Conservation (phyloP, 148 eudicot species). For the Spergularia bocconei region DNA sequence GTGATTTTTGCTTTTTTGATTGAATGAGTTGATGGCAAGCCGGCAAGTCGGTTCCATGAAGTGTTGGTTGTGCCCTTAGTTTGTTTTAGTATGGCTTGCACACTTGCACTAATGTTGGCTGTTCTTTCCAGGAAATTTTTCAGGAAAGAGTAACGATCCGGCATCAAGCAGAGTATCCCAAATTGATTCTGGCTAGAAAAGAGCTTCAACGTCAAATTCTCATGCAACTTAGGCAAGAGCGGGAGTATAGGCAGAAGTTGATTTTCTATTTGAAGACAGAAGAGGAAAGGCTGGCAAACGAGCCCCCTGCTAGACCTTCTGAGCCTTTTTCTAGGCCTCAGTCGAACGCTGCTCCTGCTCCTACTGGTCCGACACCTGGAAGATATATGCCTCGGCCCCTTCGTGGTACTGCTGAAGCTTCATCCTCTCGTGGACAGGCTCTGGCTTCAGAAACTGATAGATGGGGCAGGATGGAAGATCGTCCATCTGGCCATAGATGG, state of each 20-base stretch:
- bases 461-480: conserved; percentile 51
- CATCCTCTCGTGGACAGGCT: conserved; percentile 26
- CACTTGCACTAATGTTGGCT: neutral
- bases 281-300: conserved; percentile 61
- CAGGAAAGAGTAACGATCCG: conserved; percentile 44
- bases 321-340: conserved; percentile 30
- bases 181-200: conserved; percentile 59
- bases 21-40: no score
- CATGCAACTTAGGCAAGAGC: conserved; percentile 54
- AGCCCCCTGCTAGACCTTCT: conserved; percentile 33
- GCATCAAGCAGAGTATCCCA: conserved; percentile 55
- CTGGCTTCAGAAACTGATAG: conserved; percentile 48
- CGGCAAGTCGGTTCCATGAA: no score
- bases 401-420: conserved; percentile 24
- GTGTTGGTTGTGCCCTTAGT: no score
- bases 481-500: conserved; percentile 51
- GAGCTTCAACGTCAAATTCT: conserved; percentile 46
- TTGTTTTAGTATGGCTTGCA: neutral
- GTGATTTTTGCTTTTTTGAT: conserved; percentile 56
- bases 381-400: conserved; percentile 63
- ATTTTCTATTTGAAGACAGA: conserved; percentile 58
- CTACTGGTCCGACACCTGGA: conserved; percentile 36
- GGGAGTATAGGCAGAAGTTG: conserved; percentile 63
- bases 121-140: conserved; percentile 46
- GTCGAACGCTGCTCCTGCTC: conserved; percentile 28